Conservation (phyloP, 768 basidiomycete genomes). For the Amanita molliuscula region DNA sequence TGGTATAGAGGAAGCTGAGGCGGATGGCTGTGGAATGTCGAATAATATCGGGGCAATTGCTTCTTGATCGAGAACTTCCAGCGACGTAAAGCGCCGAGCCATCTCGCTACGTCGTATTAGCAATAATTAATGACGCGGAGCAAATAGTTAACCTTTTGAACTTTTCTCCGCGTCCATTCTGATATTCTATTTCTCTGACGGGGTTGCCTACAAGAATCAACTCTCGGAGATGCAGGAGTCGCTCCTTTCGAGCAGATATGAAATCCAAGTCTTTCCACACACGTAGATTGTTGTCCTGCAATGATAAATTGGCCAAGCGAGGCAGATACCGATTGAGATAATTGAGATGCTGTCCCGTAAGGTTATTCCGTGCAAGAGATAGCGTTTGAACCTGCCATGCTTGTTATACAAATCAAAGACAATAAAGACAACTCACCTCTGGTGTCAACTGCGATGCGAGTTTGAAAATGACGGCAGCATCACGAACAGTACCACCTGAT, state of each 20-base stretch:
- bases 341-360: slow-evolving; percentile 46
- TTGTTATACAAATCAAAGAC: slow-evolving; percentile 8
- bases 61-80: slow-evolving; percentile 79
- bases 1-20: slow-evolving; percentile 27
- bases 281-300: slow-evolving; percentile 67
- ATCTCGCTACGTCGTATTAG: slow-evolving; percentile 48
- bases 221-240: slow-evolving; percentile 57
- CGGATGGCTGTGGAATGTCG: slow-evolving; percentile 52
- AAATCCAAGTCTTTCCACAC: slow-evolving; percentile 62
- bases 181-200: slow-evolving; percentile 48
- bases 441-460: slow-evolving; percentile 73
- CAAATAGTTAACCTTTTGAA: slow-evolving; percentile 52
- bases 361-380: slow-evolving; percentile 71
- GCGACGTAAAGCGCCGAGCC: slow-evolving; percentile 65
- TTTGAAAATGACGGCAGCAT: slow-evolving; percentile 84
- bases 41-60: slow-evolving; percentile 74
- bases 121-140: background rate
- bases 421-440: slow-evolving; percentile 29
- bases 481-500: slow-evolving; percentile 47
- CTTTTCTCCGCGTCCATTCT: slow-evolving; percentile 43
- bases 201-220: slow-evolving; percentile 72
- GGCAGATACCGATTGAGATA: slow-evolving; percentile 69
- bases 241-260: slow-evolving; percentile 49
- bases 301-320: slow-evolving; percentile 65
- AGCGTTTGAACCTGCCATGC: slow-evolving; percentile 60